These are phyloP conservation scores for Elsinoe arachidis DNA, from an alignment of 2,329 filamentous ascomycete species.

Conservation along the genomic window DNA sequence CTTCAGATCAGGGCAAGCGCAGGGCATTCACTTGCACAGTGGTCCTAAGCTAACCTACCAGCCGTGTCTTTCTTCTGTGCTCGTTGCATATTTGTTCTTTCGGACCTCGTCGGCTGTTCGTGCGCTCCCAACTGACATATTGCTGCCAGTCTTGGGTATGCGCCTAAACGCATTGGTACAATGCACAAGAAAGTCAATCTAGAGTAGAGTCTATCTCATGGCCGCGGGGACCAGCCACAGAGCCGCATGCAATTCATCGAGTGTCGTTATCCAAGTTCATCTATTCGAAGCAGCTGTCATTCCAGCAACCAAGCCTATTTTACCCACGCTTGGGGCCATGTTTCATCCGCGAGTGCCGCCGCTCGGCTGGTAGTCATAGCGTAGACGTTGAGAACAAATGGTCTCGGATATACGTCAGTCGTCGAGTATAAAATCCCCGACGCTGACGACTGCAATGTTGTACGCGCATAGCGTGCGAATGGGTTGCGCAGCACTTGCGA, in stretches of 20 bases:
- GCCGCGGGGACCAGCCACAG: neutral
- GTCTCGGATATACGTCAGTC: conserved; percentile 7
- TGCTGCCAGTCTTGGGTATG: neutral
- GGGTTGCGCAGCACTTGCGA: neutral
- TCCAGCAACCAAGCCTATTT: neutral
- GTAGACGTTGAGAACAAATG: neutral
- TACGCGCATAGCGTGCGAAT: neutral
- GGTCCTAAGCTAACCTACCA: too few species aligned
- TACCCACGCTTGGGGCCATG: neutral
- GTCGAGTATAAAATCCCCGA: neutral
- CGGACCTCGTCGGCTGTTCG: neutral
- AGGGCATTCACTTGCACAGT: neutral
- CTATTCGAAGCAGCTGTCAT: conserved; percentile 10
- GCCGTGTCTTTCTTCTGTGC: neutral
- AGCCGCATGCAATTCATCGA: neutral
- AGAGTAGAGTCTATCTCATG: neutral
- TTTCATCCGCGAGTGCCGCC: neutral
- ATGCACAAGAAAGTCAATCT: conserved; percentile 6
- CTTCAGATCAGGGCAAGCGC: neutral
- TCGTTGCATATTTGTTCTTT: neutral
- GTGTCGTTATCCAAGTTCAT: neutral
- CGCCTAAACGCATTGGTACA: conserved; percentile 7
- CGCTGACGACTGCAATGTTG: neutral
- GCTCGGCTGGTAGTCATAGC: neutral
- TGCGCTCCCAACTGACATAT: conserved; percentile 1